Conservation (phyloP, 805 yeast genomes). For the Suhomyces pyralidae region DNA sequence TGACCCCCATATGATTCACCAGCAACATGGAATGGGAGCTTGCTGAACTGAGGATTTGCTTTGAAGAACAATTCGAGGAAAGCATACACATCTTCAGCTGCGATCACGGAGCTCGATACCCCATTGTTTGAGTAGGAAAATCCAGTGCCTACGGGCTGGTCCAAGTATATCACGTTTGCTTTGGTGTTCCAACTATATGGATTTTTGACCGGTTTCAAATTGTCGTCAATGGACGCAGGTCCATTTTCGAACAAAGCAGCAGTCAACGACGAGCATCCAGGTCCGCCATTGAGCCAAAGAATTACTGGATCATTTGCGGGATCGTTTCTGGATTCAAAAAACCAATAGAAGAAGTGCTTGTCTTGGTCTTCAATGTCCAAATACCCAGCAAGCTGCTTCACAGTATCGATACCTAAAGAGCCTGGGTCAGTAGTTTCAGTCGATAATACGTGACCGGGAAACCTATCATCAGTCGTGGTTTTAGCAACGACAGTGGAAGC, state of each 20-base stretch:
- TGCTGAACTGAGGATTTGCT: constrained; percentile 17
- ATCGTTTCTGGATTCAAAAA: constrained; percentile 30
- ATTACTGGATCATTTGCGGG: constrained; percentile 30
- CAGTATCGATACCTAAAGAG: constrained; percentile 34
- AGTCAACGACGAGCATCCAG: constrained; percentile 27
- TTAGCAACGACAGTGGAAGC: too few relatives aligned
- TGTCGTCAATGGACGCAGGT: constrained; percentile 20
- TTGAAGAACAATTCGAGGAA: constrained; percentile 23
- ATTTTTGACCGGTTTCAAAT: constrained; percentile 22
- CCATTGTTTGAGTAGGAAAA: constrained; percentile 17
- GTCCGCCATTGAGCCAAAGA: constrained; percentile 32
- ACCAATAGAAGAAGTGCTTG: constrained; percentile 31
- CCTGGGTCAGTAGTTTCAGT: background rate
- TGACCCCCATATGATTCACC: constrained; percentile 26
- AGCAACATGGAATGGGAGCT: constrained; percentile 20
- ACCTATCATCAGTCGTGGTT: too few relatives aligned
- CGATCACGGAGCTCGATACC: constrained; percentile 14
- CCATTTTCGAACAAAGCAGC: constrained; percentile 30
- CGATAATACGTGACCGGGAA: too few relatives aligned
- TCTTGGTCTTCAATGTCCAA: constrained; percentile 31
- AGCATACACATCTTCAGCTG: constrained; percentile 18
- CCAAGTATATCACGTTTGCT: constrained; percentile 25
- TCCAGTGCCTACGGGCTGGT: constrained; percentile 25
- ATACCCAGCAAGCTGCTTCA: constrained; percentile 37
- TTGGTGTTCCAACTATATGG: constrained; percentile 28